These are phyloP conservation scores for Ophiostoma sp. DNA, from an alignment of 2,329 filamentous ascomycete species.

Conservation along the genomic window DNA sequence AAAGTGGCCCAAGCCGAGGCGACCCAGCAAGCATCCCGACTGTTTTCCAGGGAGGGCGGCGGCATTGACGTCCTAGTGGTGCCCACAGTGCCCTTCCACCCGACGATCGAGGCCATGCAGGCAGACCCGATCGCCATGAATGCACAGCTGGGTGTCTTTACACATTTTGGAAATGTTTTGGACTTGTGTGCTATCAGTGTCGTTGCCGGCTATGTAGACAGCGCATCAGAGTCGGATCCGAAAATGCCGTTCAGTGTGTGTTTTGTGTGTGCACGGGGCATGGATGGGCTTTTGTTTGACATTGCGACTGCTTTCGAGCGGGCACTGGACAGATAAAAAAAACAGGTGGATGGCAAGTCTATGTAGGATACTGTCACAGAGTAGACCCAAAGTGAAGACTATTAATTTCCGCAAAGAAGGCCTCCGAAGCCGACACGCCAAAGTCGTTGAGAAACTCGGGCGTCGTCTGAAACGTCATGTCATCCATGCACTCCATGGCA, in stretches of 20 bases:
- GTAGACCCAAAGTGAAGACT: neutral
- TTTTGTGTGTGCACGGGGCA: constrained; percentile 38
- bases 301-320: constrained; percentile 31
- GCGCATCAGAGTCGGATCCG: constrained; percentile 35
- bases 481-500: neutral
- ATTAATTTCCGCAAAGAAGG: neutral
- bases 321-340: neutral
- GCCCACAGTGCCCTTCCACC: neutral
- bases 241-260: constrained; percentile 45
- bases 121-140: neutral
- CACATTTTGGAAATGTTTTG: neutral
- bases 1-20: neutral
- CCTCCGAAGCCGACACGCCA: neutral
- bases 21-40: neutral
- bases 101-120: neutral
- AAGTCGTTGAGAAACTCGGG: neutral
- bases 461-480: neutral
- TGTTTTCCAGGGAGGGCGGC: neutral
- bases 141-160: neutral
- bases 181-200: neutral
- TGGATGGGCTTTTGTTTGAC: constrained; percentile 39
- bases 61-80: neutral
- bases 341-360: neutral
- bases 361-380: neutral
- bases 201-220: neutral